Percentiles rank a stretch among this genome's conserved stretches.
These are phyloP conservation scores for Haplographium delicatum DNA, from an alignment of 495 filamentous ascomycete species.

Conservation along the genomic window DNA sequence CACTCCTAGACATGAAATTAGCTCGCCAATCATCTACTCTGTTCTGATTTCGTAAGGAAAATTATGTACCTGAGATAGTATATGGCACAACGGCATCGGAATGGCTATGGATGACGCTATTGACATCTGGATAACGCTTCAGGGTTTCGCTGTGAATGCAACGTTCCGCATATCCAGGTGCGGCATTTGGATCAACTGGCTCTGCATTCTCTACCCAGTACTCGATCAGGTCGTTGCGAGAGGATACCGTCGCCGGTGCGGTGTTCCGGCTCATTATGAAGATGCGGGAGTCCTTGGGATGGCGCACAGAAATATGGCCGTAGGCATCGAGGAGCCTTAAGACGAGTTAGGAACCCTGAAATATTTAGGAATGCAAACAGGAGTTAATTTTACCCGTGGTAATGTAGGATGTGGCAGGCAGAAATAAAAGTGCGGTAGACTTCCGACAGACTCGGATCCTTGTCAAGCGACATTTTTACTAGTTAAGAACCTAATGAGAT, in stretches of 20 bases:
- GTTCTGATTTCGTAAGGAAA: too few relatives aligned
- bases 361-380: too few relatives aligned
- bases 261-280: constrained; percentile 43
- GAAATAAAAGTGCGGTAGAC: too few relatives aligned
- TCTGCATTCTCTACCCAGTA: constrained; percentile 37
- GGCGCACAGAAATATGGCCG: constrained; percentile 47
- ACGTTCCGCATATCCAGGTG: constrained; percentile 38
- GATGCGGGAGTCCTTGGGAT: constrained; percentile 32
- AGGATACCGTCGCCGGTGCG: constrained; percentile 41
- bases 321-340: constrained; percentile 46
- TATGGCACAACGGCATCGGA: constrained; percentile 40
- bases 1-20: too few relatives aligned
- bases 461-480: too few relatives aligned
- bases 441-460: too few relatives aligned
- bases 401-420: too few relatives aligned
- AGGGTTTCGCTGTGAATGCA: constrained; percentile 50
- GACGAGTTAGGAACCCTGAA: too few relatives aligned
- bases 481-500: too few relatives aligned
- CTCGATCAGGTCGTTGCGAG: constrained; percentile 35
- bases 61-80: too few relatives aligned
- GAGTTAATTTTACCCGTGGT: too few relatives aligned
- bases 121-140: constrained; percentile 36
- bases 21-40: too few relatives aligned
- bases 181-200: constrained; percentile 31
- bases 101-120: constrained; percentile 45